phyloP scores from a whole-genome alignment of 2,329 filamentous ascomycete genomes.

The Dactylellina haptotyla region DNA sequence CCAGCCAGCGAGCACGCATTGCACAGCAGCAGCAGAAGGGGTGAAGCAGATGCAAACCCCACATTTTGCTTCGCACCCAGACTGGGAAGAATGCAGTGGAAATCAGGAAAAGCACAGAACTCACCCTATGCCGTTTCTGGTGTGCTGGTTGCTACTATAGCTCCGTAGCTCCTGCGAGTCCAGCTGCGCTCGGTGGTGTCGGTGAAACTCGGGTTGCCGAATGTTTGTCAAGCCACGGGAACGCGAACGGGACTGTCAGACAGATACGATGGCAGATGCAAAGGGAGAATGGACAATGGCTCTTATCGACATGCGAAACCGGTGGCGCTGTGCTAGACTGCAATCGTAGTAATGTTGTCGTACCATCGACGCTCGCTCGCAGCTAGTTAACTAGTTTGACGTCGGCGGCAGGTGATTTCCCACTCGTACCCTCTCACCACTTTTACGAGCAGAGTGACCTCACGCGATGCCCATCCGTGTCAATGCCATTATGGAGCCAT shows the following conservation, averaged over 20 bases:
- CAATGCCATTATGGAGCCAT: background rate
- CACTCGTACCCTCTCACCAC: background rate
- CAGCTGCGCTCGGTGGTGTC: constrained; percentile 22
- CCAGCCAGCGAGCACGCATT: background rate
- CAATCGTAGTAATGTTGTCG: too few relatives aligned
- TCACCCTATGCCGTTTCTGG: too few relatives aligned
- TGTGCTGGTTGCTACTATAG: too few relatives aligned
- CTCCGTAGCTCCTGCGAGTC: too few relatives aligned
- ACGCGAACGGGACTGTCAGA: constrained; percentile 8
- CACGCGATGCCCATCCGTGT: background rate
- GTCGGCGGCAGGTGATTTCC: background rate
- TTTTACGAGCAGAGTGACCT: background rate
- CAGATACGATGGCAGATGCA: background rate
- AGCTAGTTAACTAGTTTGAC: background rate
- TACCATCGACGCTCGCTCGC: too few relatives aligned
- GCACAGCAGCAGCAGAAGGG: background rate
- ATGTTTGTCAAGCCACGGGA: constrained; percentile 64
- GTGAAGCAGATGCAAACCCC: constrained; percentile 32
- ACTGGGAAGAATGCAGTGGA: constrained; percentile 22
- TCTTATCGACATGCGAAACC: constrained; percentile 2
- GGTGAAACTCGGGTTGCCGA: constrained; percentile 32
- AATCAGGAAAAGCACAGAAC: constrained; percentile 14
- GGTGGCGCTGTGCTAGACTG: constrained; percentile 1
- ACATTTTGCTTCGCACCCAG: constrained; percentile 28
- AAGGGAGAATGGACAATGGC: background rate